Conservation (phyloP, 768 basidiomycete genomes). For the Erythrobasidium yunnanense region DNA sequence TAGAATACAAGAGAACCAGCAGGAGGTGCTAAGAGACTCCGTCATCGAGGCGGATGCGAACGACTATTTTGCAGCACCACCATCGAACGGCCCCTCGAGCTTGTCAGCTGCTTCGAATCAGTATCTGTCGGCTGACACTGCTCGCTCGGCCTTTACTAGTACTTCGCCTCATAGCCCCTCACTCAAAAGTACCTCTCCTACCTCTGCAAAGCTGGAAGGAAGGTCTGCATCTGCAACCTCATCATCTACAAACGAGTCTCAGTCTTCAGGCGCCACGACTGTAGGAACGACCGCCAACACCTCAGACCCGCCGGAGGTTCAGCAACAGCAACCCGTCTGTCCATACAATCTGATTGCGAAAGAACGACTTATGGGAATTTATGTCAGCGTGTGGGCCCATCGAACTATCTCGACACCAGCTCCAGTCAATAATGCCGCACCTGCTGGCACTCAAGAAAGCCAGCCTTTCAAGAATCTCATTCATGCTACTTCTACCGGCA, state of each 20-base stretch:
- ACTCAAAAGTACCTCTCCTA: background rate
- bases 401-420: background rate
- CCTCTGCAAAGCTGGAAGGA: background rate
- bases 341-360: constrained; percentile 78
- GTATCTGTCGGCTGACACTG: background rate
- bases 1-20: background rate
- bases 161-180: background rate
- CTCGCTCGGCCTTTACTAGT: background rate
- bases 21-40: background rate
- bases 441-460: constrained; percentile 38
- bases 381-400: constrained; percentile 55
- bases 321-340: constrained; percentile 41
- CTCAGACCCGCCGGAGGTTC: background rate
- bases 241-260: background rate
- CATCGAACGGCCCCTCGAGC: too few relatives aligned
- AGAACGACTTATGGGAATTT: constrained; percentile 83
- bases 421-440: constrained; percentile 39
- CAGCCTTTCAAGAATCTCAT: constrained; percentile 41
- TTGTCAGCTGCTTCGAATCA: background rate
- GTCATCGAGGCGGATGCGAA: background rate
- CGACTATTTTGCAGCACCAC: too few relatives aligned
- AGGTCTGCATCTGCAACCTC: background rate
- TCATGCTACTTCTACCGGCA: constrained; percentile 56
- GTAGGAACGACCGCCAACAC: background rate
- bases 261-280: background rate